phyloP scores from a whole-genome alignment of 78 protist species.

The Tieghemostelium lacteum region DNA sequence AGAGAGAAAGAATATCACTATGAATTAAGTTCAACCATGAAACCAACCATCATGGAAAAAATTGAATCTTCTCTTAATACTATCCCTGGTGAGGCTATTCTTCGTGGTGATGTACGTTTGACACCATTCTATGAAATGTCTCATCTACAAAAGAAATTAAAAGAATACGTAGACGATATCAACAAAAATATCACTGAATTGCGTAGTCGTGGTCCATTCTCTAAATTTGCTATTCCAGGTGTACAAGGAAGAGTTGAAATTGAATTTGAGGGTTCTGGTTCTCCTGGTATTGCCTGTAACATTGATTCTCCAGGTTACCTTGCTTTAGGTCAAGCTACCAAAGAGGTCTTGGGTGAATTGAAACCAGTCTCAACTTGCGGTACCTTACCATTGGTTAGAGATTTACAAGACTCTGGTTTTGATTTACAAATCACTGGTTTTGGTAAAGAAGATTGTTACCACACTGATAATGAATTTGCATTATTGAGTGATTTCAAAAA shows the following conservation, averaged over 20 bases:
- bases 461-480: conserved; percentile 78
- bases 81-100: conserved; percentile 71
- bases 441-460: conserved; percentile 72
- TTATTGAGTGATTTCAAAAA: conserved; percentile 51
- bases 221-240: conserved; percentile 51
- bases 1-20: conserved; percentile 54
- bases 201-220: conserved; percentile 49
- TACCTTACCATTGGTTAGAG: conserved; percentile 81
- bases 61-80: conserved; percentile 58
- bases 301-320: conserved; percentile 59
- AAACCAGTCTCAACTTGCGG: conserved; percentile 82
- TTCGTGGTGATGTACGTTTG: conserved; percentile 85
- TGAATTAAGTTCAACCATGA: conserved; percentile 57
- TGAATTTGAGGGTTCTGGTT: conserved; percentile 7
- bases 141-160: conserved; percentile 29
- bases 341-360: conserved; percentile 48
- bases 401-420: conserved; percentile 75
- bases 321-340: conserved; percentile 76
- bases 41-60: conserved; percentile 77
- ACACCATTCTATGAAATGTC: conserved; percentile 78
- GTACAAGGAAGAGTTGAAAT: conserved; percentile 39
- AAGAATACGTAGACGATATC: conserved; percentile 29
- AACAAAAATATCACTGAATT: conserved; percentile 37
- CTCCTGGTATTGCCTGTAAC: conserved; percentile 76
- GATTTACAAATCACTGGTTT: conserved; percentile 87